These are phyloP conservation scores for Austroboletus novae-zelandiae DNA, from an alignment of 1,284 basidiomycete genomes.

Conservation along the genomic window DNA sequence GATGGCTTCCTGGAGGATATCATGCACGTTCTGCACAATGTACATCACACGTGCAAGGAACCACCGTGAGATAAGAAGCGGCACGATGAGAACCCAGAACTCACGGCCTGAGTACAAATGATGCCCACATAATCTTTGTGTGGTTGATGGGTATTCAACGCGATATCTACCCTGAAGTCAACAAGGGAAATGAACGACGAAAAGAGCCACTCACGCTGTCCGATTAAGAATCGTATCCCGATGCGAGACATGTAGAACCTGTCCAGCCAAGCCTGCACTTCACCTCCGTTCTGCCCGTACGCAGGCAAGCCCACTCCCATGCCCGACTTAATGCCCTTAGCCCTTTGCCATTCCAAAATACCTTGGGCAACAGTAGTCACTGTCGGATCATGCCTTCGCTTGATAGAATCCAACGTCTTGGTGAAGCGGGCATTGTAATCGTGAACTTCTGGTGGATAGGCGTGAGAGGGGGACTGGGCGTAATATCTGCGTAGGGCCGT, in stretches of 20 bases:
- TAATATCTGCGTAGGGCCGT: conserved; percentile 66
- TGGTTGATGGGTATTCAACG: conserved; percentile 85
- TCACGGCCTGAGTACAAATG: conserved; percentile 90
- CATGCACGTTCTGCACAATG: conserved; percentile 74
- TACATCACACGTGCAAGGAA: not conserved
- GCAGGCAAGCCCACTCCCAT: conserved; percentile 34
- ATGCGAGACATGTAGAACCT: conserved; percentile 98
- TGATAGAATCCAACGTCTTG: conserved; percentile 84
- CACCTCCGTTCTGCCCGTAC: conserved; percentile 72
- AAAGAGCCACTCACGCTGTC: conserved; percentile 65
- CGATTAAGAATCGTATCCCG: conserved; percentile 93
- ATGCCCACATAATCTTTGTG: conserved; percentile 96
- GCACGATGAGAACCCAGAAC: conserved; percentile 27
- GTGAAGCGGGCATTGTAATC: conserved; percentile 96
- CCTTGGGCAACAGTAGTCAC: conserved; percentile 97
- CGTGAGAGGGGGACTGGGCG: conserved; percentile 64
- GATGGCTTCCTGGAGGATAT: conserved; percentile 97
- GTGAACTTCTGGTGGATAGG: conserved; percentile 91
- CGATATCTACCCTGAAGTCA: conserved; percentile 61
- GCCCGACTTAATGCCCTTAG: conserved; percentile 28
- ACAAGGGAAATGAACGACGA: conserved; percentile 26
- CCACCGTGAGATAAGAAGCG: conserved; percentile 4
- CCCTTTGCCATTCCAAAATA: conserved; percentile 76
- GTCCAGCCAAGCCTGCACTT: conserved; percentile 95
- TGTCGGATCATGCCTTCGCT: conserved; percentile 94